Percentiles rank a stretch among this genome's conserved stretches.
These are phyloP conservation scores for Beverwykella pulmonaria DNA, from an alignment of 495 filamentous ascomycete genomes.

Conservation along the genomic window DNA sequence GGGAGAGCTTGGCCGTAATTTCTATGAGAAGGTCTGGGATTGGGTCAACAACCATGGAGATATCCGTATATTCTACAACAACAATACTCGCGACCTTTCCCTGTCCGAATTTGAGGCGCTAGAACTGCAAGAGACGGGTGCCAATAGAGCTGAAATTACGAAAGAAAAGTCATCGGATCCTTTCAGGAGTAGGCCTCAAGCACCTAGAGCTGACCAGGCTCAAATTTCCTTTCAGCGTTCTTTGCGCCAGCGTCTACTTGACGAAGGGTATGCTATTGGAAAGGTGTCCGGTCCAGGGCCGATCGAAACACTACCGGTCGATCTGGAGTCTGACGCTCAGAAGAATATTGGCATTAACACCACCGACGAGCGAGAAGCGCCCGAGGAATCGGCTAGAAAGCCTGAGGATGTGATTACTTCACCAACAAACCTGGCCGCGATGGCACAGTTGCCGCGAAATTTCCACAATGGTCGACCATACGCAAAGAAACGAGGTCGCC, in stretches of 20 bases:
- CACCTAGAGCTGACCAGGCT: not conserved
- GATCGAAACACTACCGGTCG: not conserved
- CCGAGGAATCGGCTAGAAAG: not conserved
- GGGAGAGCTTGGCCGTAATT: constrained; percentile 50
- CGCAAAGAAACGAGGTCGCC: not conserved
- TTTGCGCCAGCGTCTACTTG: constrained; percentile 3
- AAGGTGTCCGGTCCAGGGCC: not conserved
- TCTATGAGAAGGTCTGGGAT: constrained; percentile 59
- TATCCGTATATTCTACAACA: constrained; percentile 52
- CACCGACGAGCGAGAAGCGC: not conserved
- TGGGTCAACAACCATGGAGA: constrained; percentile 60
- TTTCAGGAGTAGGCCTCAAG: not conserved
- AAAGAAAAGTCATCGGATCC: not conserved
- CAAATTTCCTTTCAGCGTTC: not conserved
- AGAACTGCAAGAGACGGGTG: constrained; percentile 15
- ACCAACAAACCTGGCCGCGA: not conserved
- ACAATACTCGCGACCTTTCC: constrained; percentile 50
- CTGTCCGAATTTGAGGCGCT: constrained; percentile 52
- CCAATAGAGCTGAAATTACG: not conserved
- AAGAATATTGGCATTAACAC: not conserved
- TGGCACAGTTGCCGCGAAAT: not conserved
- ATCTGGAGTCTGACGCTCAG: not conserved
- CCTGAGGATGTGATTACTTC: not conserved
- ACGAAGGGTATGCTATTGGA: not conserved
- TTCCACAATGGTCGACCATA: not conserved